Evolutionary conservation across 139 green algal species (phyloP).

Genomic region (Tetradesmus lagerheimii): DNA sequence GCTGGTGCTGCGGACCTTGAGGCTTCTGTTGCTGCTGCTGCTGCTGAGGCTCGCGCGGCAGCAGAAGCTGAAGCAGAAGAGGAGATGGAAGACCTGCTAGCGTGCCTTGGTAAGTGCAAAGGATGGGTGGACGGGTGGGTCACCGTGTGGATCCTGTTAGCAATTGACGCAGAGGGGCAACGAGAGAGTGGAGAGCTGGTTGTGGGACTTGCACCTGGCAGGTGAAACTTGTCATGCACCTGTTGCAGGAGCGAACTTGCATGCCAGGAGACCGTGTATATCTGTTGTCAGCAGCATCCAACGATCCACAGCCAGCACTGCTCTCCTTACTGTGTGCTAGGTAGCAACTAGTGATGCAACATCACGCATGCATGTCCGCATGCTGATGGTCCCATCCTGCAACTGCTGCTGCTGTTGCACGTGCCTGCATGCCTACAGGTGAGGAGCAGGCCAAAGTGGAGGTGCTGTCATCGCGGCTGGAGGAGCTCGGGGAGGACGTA

Average conservation of each 20-base stretch:
- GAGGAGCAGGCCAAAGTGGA: constrained; percentile 40
- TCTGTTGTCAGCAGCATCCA: too few species aligned
- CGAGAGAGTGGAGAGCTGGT: too few species aligned
- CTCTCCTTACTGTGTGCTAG: too few species aligned
- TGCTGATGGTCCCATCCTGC: not conserved
- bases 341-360: too few species aligned
- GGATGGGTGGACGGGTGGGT: not conserved
- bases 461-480: constrained; percentile 53
- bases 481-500: constrained; percentile 73
- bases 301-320: too few species aligned
- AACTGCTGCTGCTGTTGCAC: not conserved
- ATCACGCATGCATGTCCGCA: not conserved
- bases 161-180: too few species aligned
- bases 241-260: too few species aligned
- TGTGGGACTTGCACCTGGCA: too few species aligned
- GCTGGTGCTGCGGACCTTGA: constrained; percentile 7
- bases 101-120: constrained; percentile 77
- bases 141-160: too few species aligned
- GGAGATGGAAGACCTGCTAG: constrained; percentile 87
- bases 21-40: constrained; percentile 44
- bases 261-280: too few species aligned
- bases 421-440: constrained; percentile 53
- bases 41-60: constrained; percentile 52
- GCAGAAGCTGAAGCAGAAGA: constrained; percentile 71
- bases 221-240: too few species aligned